A percentile compares a stretch with the other conserved stretches of the same genome.
Evolutionary conservation across 352 stramenopile species (phyloP).

Genomic region (Thraustochytrium striatum): DNA sequence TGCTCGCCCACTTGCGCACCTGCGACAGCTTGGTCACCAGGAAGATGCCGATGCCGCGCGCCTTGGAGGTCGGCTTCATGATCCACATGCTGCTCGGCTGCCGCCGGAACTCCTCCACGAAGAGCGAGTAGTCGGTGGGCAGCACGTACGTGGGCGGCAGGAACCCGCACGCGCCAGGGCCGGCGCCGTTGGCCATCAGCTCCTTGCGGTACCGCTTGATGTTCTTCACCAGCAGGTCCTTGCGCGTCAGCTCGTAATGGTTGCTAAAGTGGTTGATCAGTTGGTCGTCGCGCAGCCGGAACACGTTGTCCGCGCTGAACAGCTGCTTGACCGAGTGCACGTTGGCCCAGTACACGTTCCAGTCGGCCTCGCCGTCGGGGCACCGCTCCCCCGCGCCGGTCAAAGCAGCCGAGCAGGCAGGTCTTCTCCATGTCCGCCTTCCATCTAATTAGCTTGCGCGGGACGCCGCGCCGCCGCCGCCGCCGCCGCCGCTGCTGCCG

Average conservation of each 20-base stretch:
- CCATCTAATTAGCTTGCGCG: conserved; percentile 34
- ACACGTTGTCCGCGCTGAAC: conserved; percentile 73
- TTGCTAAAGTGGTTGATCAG: conserved; percentile 89
- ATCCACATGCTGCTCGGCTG: conserved; percentile 81
- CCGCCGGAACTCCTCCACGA: conserved; percentile 70
- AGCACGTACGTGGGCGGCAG: conserved; percentile 84
- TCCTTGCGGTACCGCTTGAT: conserved; percentile 69
- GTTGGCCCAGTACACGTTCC: conserved; percentile 87
- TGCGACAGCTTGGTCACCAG: conserved; percentile 86
- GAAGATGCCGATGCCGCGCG: conserved; percentile 83
- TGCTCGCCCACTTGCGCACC: conserved; percentile 78
- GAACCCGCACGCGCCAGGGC: conserved; percentile 64
- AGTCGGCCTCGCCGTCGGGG: conserved; percentile 74
- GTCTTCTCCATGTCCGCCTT: conserved; percentile 40
- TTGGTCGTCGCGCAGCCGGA: conserved; percentile 64
- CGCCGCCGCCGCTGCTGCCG: too few relatives aligned
- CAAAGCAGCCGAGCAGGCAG: conserved; percentile 39
- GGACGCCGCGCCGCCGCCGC: too few relatives aligned
- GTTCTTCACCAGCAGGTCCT: conserved; percentile 92
- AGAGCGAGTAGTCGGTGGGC: conserved; percentile 83
- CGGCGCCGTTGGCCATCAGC: neutral
- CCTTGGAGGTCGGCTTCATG: conserved; percentile 90
- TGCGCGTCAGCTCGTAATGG: conserved; percentile 76
- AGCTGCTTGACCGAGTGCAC: conserved; percentile 77
- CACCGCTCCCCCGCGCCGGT: conserved; percentile 65